Evolutionary conservation across 2,329 filamentous ascomycete species (phyloP).

Genomic region (Apiospora phragmitis): DNA sequence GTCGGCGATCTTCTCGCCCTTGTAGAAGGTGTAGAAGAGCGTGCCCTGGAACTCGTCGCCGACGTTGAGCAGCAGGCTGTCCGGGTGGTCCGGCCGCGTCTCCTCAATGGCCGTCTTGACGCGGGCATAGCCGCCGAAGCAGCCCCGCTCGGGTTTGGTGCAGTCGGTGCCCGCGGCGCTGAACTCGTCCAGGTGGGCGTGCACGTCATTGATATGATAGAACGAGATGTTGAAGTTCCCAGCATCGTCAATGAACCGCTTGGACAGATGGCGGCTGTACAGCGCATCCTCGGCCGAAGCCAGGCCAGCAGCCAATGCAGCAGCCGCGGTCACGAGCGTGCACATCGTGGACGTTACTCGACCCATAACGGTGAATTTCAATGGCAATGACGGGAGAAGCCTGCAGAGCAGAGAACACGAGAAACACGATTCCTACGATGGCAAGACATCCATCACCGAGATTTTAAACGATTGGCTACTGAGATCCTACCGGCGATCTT

Average conservation of each 20-base stretch:
- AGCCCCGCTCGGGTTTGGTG: constrained; percentile 54
- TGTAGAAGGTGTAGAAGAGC: constrained; percentile 67
- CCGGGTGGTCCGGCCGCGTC: constrained; percentile 56
- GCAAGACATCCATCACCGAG: background rate
- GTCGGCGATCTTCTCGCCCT: constrained; percentile 67
- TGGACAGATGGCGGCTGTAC: constrained; percentile 47
- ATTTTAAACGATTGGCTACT: background rate
- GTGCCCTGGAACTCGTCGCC: constrained; percentile 73
- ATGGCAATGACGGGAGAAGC: constrained; percentile 19
- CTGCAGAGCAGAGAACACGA: background rate
- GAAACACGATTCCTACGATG: background rate
- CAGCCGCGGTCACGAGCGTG: constrained; percentile 14
- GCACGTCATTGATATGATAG: constrained; percentile 71
- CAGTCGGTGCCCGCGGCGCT: constrained; percentile 63
- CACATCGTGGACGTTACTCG: constrained; percentile 13
- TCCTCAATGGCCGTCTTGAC: constrained; percentile 62
- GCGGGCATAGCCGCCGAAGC: constrained; percentile 65
- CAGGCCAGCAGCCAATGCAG: constrained; percentile 16
- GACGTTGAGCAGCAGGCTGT: constrained; percentile 63
- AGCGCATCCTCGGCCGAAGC: constrained; percentile 45
- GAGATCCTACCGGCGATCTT: background rate
- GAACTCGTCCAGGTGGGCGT: constrained; percentile 67
- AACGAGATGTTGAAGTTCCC: constrained; percentile 61
- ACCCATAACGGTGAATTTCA: background rate
- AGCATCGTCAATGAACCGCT: constrained; percentile 48